Evolutionary conservation across 257 asterid species (phyloP), one percentile per base, ranked within the genome.

Genomic region (Petunia axillaris): DNA sequence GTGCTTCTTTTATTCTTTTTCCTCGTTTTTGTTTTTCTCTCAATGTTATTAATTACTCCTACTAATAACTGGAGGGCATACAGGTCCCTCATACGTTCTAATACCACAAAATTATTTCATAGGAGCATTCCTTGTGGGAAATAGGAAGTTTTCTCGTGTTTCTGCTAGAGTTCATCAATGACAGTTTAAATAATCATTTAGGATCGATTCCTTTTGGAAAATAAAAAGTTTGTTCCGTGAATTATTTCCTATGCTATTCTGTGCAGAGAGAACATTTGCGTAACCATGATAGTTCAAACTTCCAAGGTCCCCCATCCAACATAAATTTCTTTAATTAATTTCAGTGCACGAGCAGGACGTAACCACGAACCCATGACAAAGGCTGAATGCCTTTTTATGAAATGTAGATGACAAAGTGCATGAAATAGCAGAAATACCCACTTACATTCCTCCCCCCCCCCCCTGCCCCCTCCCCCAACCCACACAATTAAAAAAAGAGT

Each of bases 21-120:
- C 4, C 8, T n/a, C 1, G 25, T 48, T 46, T 3, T 1, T 2
- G 15, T 35, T 11, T 73, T 50, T 8, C 14, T 1, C n/a, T 38
- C 39, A 15, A 67, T 67, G 39, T 67, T 41, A 67, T 43, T 25
- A 25, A 25, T 25, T 25, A 25, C 25, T 25, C 25, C 25, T 67
- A 43, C 75, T 40, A 66, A 25, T 25, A 41, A 66, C 75, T 66
- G 75, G 54, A 41, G 46, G 54, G 54, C 75, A 67, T 67, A 52
- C 35, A 66, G 53, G 74, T 66, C 58, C 41, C 43, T 68, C 40
- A 39, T 40, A 41, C 25, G 41, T 16, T 70, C 40, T 48, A 48
- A 8, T 48, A 71, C 77, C 7, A 35, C 14, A 0, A 71, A 70
- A 71, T 46, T 2, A 5, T 11, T 44, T 6, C 25, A 25, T 25